These are phyloP conservation scores for Coemansia sp. DNA, from an alignment of 192 early-diverging fungal genomes.

Conservation along the genomic window DNA sequence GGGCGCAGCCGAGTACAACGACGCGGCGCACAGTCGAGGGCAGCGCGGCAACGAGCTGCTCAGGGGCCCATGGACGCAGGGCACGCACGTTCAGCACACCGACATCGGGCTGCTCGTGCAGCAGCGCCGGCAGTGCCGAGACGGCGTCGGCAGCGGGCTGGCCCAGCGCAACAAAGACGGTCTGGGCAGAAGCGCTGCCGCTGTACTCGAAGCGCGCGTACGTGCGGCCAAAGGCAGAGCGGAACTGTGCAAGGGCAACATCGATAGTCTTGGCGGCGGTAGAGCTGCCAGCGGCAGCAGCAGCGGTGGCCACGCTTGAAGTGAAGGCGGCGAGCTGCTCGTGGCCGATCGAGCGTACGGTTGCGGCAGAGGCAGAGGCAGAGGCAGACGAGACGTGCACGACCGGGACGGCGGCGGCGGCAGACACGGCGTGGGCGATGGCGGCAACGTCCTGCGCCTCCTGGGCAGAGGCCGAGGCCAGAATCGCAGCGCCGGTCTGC, in stretches of 20 bases:
- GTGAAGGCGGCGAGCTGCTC: conserved; percentile 48
- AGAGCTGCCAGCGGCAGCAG: neutral
- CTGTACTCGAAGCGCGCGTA: conserved; percentile 83
- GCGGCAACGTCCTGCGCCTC: conserved; percentile 88
- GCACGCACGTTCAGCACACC: conserved; percentile 78
- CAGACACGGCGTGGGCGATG: conserved; percentile 76
- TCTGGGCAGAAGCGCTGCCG: conserved; percentile 67
- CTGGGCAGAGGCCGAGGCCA: conserved; percentile 73
- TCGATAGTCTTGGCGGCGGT: conserved; percentile 9
- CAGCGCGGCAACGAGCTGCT: conserved; percentile 63
- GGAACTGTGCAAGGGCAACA: conserved; percentile 44
- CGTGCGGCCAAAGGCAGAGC: conserved; percentile 49
- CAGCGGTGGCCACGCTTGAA: conserved; percentile 22
- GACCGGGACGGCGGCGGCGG: conserved; percentile 59
- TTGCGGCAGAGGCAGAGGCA: conserved; percentile 56
- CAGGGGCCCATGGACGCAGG: conserved; percentile 80
- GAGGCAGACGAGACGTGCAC: conserved; percentile 83
- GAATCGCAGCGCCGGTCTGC: conserved; percentile 72
- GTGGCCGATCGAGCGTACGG: conserved; percentile 55
- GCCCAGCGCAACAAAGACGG: conserved; percentile 77
- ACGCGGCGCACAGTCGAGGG: conserved; percentile 65
- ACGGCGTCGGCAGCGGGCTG: conserved; percentile 53
- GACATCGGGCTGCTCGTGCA: conserved; percentile 35
- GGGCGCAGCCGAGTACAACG: conserved; percentile 70
- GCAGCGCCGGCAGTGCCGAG: conserved; percentile 49